Percentiles rank a stretch among this genome's conserved stretches.
Evolutionary conservation across 805 yeast species (phyloP).

Genomic region (Saturnispora saitoi): DNA sequence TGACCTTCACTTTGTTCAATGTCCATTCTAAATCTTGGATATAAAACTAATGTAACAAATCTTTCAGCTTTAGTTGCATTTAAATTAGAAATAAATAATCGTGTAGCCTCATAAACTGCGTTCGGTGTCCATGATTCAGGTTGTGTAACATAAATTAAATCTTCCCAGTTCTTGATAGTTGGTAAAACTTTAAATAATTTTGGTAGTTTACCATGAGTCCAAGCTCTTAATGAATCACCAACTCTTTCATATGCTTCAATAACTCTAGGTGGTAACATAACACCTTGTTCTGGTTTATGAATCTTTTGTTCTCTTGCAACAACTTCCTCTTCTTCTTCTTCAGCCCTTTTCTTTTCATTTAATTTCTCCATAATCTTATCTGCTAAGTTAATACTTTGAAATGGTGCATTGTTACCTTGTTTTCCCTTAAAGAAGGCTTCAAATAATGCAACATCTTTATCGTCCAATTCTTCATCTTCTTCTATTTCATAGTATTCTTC

Average conservation of each 20-base stretch:
- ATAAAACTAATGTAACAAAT: conserved; percentile 58
- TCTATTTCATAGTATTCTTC: conserved; percentile 35
- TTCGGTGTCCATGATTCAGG: conserved; percentile 95
- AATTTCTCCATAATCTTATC: conserved; percentile 91
- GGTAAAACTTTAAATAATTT: conserved; percentile 93
- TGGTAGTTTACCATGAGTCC: conserved; percentile 96
- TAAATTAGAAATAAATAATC: conserved; percentile 84
- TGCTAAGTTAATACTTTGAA: conserved; percentile 62
- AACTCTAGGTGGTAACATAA: conserved; percentile 89
- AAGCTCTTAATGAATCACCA: conserved; percentile 76
- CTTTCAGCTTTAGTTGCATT: conserved; percentile 82
- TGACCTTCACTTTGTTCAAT: conserved; percentile 71
- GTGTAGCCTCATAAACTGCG: conserved; percentile 90
- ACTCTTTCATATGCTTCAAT: conserved; percentile 90
- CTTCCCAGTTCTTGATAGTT: conserved; percentile 90
- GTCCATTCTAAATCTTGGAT: conserved; percentile 63
- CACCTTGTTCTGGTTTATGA: conserved; percentile 54
- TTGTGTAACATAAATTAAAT: conserved; percentile 82
- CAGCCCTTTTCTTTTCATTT: conserved; percentile 28
- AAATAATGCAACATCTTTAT: conserved; percentile 76
- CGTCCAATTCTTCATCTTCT: conserved; percentile 60
- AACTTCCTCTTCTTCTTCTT: conserved; percentile 20
- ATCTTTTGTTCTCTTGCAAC: conserved; percentile 13
- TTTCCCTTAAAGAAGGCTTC: conserved; percentile 54
- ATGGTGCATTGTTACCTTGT: conserved; percentile 17